Percentiles rank a stretch among this genome's conserved stretches.
These are phyloP conservation scores for Echinochloa phyllopogon DNA, from an alignment of 176 grass and related monocot species.

Conservation along the genomic window DNA sequence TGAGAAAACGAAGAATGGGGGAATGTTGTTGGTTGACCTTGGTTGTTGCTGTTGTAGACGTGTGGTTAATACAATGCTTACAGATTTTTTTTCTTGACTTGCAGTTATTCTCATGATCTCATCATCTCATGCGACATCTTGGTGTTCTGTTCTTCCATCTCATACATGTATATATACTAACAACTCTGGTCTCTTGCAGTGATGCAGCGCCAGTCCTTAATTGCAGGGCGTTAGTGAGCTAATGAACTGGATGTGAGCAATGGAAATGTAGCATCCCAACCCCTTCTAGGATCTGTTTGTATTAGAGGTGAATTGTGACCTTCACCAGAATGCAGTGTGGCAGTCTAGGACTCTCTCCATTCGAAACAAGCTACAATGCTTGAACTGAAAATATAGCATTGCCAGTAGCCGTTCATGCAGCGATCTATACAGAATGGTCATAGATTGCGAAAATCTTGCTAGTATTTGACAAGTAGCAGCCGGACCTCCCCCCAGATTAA, in stretches of 20 bases:
- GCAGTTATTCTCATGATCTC: neutral
- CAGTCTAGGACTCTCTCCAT: neutral
- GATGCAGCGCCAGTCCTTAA: neutral
- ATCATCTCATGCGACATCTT: neutral
- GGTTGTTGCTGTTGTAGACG: conserved; percentile 30
- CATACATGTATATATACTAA: neutral
- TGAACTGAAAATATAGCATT: neutral
- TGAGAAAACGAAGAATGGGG: conserved; percentile 13
- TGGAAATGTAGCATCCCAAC: neutral
- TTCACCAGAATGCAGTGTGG: neutral
- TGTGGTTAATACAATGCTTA: conserved; percentile 33
- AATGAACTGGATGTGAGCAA: neutral
- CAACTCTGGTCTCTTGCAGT: neutral
- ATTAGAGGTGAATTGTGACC: neutral
- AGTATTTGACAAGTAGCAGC: neutral
- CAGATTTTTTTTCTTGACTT: neutral
- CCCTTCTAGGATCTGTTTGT: neutral
- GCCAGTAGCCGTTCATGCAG: neutral
- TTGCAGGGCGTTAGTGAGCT: neutral
- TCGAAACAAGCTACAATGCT: neutral
- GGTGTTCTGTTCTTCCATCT: neutral
- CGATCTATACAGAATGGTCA: neutral
- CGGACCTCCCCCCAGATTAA: neutral
- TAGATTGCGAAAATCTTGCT: neutral
- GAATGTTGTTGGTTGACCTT: conserved; percentile 41